Evolutionary conservation across 768 basidiomycete species (phyloP).

Genomic region (Chiua virens): DNA sequence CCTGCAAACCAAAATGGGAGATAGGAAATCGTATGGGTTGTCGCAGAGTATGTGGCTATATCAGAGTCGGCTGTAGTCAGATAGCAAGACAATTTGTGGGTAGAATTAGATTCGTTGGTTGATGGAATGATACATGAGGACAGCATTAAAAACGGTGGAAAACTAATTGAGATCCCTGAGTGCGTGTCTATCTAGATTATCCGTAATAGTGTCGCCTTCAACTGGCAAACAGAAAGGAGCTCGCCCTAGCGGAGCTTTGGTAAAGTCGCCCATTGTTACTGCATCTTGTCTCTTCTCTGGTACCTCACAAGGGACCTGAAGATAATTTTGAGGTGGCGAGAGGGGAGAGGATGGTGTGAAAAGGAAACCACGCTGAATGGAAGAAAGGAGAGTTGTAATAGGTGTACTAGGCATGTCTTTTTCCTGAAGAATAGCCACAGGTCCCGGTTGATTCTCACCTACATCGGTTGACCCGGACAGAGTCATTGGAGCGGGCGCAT

Average conservation of each 20-base stretch:
- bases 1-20: too few relatives aligned
- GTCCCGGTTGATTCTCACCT: neutral
- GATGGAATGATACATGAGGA: constrained; percentile 1
- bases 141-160: constrained; percentile 1
- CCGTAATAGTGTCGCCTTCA: constrained; percentile 6
- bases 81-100: neutral
- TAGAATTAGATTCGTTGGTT: neutral
- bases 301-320: constrained; percentile 3
- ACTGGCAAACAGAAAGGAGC: constrained; percentile 10
- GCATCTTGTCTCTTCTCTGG: constrained; percentile 8
- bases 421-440: constrained; percentile 2
- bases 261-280: neutral
- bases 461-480: neutral
- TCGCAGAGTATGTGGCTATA: too few relatives aligned
- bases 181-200: constrained; percentile 23
- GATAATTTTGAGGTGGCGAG: constrained; percentile 54
- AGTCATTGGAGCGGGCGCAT: neutral
- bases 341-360: constrained; percentile 62
- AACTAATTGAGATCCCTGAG: constrained; percentile 25
- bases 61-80: too few relatives aligned
- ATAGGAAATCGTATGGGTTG: too few relatives aligned
- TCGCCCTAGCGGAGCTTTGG: neutral
- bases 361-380: constrained; percentile 70
- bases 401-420: constrained; percentile 48
- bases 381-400: constrained; percentile 59